Evolutionary conservation across 208 protist species (phyloP).

Genomic region (Leishmania major): DNA sequence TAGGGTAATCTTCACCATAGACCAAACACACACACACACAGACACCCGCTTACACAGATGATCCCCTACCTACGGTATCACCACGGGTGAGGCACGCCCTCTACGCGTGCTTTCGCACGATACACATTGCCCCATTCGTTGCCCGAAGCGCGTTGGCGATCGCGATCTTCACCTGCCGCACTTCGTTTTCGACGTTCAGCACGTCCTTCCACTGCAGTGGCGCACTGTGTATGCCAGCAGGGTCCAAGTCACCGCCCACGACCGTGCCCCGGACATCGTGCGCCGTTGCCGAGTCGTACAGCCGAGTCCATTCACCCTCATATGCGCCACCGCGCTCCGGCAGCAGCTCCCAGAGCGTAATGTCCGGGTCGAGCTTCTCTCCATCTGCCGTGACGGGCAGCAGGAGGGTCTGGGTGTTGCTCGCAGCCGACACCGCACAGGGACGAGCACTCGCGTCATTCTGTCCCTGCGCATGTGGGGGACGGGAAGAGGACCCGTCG

Average conservation of each 20-base stretch:
- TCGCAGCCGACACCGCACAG: background rate
- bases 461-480: background rate
- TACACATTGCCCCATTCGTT: slow-evolving; percentile 26
- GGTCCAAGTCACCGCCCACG: slow-evolving; percentile 17
- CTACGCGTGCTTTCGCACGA: slow-evolving; percentile 8
- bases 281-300: slow-evolving; percentile 23
- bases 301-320: slow-evolving; percentile 16
- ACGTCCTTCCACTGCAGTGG: slow-evolving; percentile 45
- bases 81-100: background rate
- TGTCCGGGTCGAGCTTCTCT: slow-evolving; percentile 12
- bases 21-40: background rate
- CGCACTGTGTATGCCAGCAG: background rate
- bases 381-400: slow-evolving; percentile 14
- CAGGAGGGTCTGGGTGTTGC: background rate
- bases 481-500: background rate
- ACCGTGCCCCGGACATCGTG: background rate
- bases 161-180: slow-evolving; percentile 77
- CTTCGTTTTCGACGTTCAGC: slow-evolving; percentile 58
- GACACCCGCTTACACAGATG: too few relatives aligned
- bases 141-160: slow-evolving; percentile 77
- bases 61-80: background rate
- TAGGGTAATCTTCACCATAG: background rate
- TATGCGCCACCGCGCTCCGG: background rate
- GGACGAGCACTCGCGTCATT: background rate
- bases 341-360: slow-evolving; percentile 28